These are phyloP conservation scores for Rhizopus microsporus DNA, from an alignment of 371 early-diverging fungal species.

Conservation along the genomic window DNA sequence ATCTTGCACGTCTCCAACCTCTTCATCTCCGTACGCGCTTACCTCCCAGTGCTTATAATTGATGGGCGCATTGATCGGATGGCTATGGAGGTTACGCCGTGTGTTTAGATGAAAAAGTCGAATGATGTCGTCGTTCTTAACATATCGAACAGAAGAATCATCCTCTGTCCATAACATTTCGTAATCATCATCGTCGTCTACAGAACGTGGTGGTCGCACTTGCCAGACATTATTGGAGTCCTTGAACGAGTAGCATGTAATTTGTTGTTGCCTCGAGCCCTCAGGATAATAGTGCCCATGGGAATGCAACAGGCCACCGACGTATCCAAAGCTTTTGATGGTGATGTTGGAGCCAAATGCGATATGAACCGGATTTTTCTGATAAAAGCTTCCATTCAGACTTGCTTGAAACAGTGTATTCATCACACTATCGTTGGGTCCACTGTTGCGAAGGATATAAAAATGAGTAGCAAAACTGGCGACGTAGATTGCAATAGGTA, in stretches of 20 bases:
- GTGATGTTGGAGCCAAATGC: constrained; percentile 93
- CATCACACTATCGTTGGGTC: constrained; percentile 97
- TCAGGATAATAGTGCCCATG: constrained; percentile 92
- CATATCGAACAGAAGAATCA: constrained; percentile 32
- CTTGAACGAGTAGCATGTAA: constrained; percentile 84
- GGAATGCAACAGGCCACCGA: constrained; percentile 97
- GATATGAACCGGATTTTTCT: constrained; percentile 83
- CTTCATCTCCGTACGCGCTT: constrained; percentile 73
- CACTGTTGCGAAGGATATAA: constrained; percentile 79
- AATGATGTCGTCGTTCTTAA: constrained; percentile 80
- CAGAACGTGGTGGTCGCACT: constrained; percentile 41
- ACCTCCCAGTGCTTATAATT: constrained; percentile 87
- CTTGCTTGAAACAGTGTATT: constrained; percentile 96
- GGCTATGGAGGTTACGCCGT: constrained; percentile 80
- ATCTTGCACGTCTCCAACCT: constrained; percentile 77
- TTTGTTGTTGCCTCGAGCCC: constrained; percentile 50
- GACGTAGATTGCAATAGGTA: constrained; percentile 90
- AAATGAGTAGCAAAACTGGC: constrained; percentile 92
- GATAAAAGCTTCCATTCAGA: constrained; percentile 81
- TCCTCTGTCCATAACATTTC: background rate
- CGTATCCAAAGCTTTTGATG: constrained; percentile 80
- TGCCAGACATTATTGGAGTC: constrained; percentile 97
- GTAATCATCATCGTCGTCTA: background rate
- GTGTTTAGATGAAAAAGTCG: constrained; percentile 81
- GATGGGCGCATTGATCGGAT: constrained; percentile 80